A percentile compares a stretch with the other conserved stretches of the same genome.
phyloP scores from a whole-genome alignment of 2,329 filamentous ascomycete genomes.

The Myriangium duriaei region DNA sequence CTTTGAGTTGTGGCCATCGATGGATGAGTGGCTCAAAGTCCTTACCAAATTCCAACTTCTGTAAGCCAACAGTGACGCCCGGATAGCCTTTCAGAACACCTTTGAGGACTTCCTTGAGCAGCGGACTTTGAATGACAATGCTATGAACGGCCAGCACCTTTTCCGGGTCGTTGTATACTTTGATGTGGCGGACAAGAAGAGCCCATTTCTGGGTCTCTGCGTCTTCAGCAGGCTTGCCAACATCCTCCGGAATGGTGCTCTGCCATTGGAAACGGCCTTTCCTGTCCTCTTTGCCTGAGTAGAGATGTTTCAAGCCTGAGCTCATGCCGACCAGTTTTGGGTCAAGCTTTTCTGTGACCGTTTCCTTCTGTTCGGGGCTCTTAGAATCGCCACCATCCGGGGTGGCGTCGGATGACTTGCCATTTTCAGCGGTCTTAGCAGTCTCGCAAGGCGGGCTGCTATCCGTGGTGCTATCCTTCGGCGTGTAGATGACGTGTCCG shows the following conservation, averaged over 20 bases:
- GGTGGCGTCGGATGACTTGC: background rate
- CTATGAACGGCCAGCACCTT: slow-evolving; percentile 50
- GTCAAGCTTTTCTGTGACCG: slow-evolving; percentile 10
- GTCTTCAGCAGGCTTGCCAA: slow-evolving; percentile 47
- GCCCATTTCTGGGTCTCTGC: slow-evolving; percentile 50
- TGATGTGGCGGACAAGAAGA: slow-evolving; percentile 46
- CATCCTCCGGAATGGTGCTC: slow-evolving; percentile 41
- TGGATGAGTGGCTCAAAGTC: slow-evolving; percentile 55
- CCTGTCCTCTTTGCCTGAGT: slow-evolving; percentile 38
- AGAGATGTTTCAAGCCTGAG: slow-evolving; percentile 34
- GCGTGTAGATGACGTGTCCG: slow-evolving; percentile 1
- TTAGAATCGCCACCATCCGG: background rate
- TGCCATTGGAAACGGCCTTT: slow-evolving; percentile 43
- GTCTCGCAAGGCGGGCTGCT: slow-evolving; percentile 2
- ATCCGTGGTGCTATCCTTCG: slow-evolving; percentile 2
- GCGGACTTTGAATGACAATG: slow-evolving; percentile 51
- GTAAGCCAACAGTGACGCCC: slow-evolving; percentile 46
- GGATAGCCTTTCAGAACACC: slow-evolving; percentile 46
- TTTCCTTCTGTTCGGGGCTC: background rate
- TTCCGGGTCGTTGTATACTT: slow-evolving; percentile 37
- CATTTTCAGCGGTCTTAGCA: background rate
- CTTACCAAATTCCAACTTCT: slow-evolving; percentile 47
- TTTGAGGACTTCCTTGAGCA: slow-evolving; percentile 44
- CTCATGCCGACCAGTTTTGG: slow-evolving; percentile 24
- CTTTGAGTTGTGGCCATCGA: slow-evolving; percentile 40